Evolutionary conservation across 768 basidiomycete genomes (phyloP).

Genomic region (Goffeauzyma gilvescens): DNA sequence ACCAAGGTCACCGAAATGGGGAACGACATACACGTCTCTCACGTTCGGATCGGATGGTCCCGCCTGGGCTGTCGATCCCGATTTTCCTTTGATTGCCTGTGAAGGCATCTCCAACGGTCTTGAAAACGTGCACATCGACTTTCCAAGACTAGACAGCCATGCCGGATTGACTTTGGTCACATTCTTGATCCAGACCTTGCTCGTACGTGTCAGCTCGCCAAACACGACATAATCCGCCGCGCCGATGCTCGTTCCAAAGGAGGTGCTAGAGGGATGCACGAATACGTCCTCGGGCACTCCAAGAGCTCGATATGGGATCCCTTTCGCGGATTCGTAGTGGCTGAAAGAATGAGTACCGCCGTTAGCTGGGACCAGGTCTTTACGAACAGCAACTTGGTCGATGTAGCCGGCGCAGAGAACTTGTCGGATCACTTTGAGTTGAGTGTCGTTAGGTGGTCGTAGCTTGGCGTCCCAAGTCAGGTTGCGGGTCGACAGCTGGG

Average conservation of each 20-base stretch:
- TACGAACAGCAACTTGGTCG: constrained; percentile 82
- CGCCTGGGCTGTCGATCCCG: not conserved
- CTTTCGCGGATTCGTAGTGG: constrained; percentile 55
- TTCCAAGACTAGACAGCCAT: constrained; percentile 67
- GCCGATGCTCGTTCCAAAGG: constrained; percentile 33
- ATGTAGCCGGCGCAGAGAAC: constrained; percentile 75
- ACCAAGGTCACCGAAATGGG: constrained; percentile 62
- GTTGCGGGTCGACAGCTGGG: constrained; percentile 52
- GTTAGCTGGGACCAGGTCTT: constrained; percentile 58
- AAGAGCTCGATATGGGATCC: constrained; percentile 63
- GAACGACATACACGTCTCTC: constrained; percentile 51
- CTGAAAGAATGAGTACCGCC: constrained; percentile 41
- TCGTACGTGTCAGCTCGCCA: constrained; percentile 61
- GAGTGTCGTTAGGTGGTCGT: constrained; percentile 54
- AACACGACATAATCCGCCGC: constrained; percentile 79
- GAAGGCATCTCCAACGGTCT: constrained; percentile 49
- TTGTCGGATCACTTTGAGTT: constrained; percentile 82
- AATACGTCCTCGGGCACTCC: constrained; percentile 60
- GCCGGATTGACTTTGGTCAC: constrained; percentile 66
- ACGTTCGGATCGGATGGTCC: constrained; percentile 26
- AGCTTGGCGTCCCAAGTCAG: constrained; percentile 48
- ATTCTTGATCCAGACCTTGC: constrained; percentile 65
- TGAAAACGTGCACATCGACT: constrained; percentile 70
- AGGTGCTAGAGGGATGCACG: constrained; percentile 73
- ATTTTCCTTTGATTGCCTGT: constrained; percentile 23